Evolutionary conservation across 345 rosid species (phyloP).

Genomic region (Odontarrhena argentea): DNA sequence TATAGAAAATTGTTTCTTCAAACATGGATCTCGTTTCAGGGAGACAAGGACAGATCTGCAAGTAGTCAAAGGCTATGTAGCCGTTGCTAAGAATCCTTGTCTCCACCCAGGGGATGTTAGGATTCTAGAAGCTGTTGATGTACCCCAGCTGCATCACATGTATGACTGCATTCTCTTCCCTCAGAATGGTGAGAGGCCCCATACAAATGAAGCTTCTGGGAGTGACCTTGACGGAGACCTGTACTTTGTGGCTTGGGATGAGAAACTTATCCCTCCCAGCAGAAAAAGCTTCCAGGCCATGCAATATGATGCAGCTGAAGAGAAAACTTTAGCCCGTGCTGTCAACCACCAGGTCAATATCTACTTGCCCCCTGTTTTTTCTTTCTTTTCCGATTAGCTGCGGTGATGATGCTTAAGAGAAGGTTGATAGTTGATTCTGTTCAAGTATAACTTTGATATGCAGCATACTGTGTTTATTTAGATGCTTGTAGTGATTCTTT

Average conservation of each 20-base stretch:
- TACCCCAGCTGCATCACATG: conserved; percentile 66
- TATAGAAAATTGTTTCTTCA: conserved; percentile 67
- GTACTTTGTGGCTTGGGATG: conserved; percentile 93
- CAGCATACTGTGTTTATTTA: not conserved
- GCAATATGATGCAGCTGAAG: conserved; percentile 60
- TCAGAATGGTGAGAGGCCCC: conserved; percentile 88
- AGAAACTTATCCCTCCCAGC: conserved; percentile 76
- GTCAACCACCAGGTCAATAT: conserved; percentile 68
- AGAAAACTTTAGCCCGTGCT: conserved; percentile 33
- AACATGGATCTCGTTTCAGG: conserved; percentile 73
- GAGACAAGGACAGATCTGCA: conserved; percentile 54
- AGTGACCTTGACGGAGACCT: conserved; percentile 97
- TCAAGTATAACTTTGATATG: conserved; percentile 15
- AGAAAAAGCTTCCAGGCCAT: conserved; percentile 72
- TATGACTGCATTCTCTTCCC: conserved; percentile 92
- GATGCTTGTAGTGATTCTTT: conserved; percentile 26
- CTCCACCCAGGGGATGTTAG: conserved; percentile 94
- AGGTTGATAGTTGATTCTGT: conserved; percentile 5
- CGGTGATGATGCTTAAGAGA: conserved; percentile 6
- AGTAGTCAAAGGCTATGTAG: conserved; percentile 69
- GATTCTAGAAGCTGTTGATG: conserved; percentile 90
- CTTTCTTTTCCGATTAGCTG: not conserved
- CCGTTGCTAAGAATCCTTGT: conserved; percentile 86
- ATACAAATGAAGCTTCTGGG: conserved; percentile 90
- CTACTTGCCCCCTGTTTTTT: not conserved